These are phyloP conservation scores for Excoecaria cochinchinensis DNA, from an alignment of 345 rosid species.

Conservation along the genomic window DNA sequence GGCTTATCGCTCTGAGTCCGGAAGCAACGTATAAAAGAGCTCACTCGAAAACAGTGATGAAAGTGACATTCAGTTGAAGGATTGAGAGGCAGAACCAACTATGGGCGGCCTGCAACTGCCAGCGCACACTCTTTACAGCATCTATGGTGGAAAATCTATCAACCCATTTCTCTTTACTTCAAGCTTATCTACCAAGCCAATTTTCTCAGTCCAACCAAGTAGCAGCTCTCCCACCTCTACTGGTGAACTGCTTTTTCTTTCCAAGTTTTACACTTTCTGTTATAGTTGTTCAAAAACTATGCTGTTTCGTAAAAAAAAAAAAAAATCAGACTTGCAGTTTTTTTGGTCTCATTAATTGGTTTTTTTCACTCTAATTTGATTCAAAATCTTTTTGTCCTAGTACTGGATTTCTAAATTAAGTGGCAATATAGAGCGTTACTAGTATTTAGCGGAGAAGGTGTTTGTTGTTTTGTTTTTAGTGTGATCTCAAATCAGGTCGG, in stretches of 20 bases:
- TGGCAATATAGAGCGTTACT: background rate
- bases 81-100: constrained; percentile 10
- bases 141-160: constrained; percentile 39
- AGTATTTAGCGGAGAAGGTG: constrained; percentile 9
- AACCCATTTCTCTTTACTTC: constrained; percentile 28
- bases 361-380: background rate
- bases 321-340: background rate
- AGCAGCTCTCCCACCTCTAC: constrained; percentile 14
- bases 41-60: background rate
- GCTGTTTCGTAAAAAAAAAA: background rate
- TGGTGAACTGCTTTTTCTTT: constrained; percentile 26
- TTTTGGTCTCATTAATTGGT: background rate
- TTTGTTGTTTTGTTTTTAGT: constrained; percentile 11
- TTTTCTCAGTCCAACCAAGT: constrained; percentile 16
- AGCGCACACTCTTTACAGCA: constrained; percentile 23
- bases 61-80: background rate
- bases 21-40: constrained; percentile 10
- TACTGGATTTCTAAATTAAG: background rate
- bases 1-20: constrained; percentile 14
- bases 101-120: constrained; percentile 47
- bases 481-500: background rate
- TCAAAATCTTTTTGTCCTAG: background rate
- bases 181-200: constrained; percentile 23
- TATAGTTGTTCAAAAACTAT: background rate
- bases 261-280: background rate